Base-by-base conservation (phyloP, 768 basidiomycete genomes). In the Botryobasidium botryosum region DNA sequence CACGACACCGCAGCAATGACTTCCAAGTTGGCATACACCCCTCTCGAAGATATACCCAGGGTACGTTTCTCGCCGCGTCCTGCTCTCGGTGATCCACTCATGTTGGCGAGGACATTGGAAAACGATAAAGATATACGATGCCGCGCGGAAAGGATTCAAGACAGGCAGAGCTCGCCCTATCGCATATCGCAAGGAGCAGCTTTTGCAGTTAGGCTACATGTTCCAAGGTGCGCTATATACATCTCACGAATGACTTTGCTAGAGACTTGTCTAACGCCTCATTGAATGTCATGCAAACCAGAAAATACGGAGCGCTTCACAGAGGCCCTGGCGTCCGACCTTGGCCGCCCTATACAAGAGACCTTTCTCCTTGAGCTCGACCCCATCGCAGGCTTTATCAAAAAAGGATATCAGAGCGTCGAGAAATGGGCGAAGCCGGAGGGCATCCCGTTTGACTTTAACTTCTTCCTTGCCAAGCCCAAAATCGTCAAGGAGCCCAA, bases 391-490 rank as follows among this genome's bases (percentile, higher is more conserved):
- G 51, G 55, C n/a, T 84, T 68, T 44, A 62, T 63, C 52, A 65
- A 68, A 53, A 54, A 59, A 0, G 72, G 75, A 12, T 72, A 77
- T 52, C 63, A 71, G 33, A 70, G 69, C 46, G 70, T 91, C 37
- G 77, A 74, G 28, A 75, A 72, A 52, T 90, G 86, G 87, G 63
- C 77, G 0, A 76, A 74, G 53, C 67, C 79, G 0, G 70, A 77
- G 45, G 68, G 61, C 25, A 67, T 74, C 2, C 53, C 68, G 0
- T 79, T 79, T 53, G 66, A 59, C 24, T 12, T 79, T 41, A 74
- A 68, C 52, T 80, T 66, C 54, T 64, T 62, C 5, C 61, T 72
- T 0, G 71, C 82, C 68, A 64, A 67, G 7, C 82, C 83, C 1
- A 64, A 68, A 12, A 66, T 83, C 2, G 66, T 72, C 44, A 81